Evolutionary conservation across 768 basidiomycete genomes (phyloP), one percentile per base, ranked within the genome.

Genomic region (Hemileccinum rubropunctum): DNA sequence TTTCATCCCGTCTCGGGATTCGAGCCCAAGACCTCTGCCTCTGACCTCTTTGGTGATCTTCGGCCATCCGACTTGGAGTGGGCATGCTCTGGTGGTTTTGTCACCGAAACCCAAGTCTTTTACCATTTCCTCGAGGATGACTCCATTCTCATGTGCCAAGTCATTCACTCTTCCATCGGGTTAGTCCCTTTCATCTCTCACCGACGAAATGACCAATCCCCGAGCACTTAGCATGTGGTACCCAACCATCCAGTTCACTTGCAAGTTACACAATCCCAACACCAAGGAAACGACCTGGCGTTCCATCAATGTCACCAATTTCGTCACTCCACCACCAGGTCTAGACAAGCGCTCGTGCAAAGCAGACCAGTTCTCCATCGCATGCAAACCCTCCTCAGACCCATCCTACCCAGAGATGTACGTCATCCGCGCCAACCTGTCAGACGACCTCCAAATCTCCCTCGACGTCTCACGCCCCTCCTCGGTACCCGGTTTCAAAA

Each of bases 171-270:
- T 1, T 76, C 87, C 26, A 79, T 92, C 46, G 95, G 94, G 94
- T 94, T 59, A 66, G 90, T 76, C 40, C 36, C 41, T 6, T 58
- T 38, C 50, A 39, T 54, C 18, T 26, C 28, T 32, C n/a, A 32
- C 23, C 32, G 26, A 18, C 49, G 30, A 47, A 8, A 30, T 30
- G 28, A 9, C 28, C 51, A 57, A 45, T 59, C 51, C 7, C 42
- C 45, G 51, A 43, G 2, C 56, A 13, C 52, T 49, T 61, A 95
- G 94, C 20, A 67, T 98, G 52, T 94, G 95, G 84, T 95, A 89
- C 64, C 94, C 97, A 4, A 91, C 87, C 27, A 85, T 95, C 60
- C 95, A 99, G 69, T 91, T 98, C 68, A 89, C 84, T 4, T 94
- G 85, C 83, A 95, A 94, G 71, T 71, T 88, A 44, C 86, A 81